Percentiles rank a stretch among this genome's conserved stretches.
Conservation (phyloP, 495 filamentous ascomycete species). For the Podospora tetraspora region DNA sequence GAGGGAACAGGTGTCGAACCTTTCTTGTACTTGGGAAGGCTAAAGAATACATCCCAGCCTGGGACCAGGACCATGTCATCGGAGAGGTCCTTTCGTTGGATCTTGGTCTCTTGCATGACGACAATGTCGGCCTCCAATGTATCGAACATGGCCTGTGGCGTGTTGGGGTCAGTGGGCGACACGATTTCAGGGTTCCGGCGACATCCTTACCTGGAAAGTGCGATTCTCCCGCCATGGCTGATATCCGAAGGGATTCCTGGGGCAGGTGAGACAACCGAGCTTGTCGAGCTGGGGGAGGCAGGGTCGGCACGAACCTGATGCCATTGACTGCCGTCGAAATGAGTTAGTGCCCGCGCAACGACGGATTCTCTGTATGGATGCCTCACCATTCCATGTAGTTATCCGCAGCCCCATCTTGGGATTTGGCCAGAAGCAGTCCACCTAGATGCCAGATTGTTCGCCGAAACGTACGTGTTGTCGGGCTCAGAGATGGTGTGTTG, state of each 20-base stretch:
- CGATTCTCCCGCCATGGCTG: constrained; percentile 87
- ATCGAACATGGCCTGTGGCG: constrained; percentile 77
- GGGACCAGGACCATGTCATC: constrained; percentile 96
- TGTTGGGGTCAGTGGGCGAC: constrained; percentile 1
- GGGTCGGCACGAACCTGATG: constrained; percentile 59
- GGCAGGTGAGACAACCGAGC: constrained; percentile 7
- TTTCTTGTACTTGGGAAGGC: constrained; percentile 87
- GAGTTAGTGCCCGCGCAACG: constrained; percentile 20
- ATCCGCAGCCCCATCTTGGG: constrained; percentile 66
- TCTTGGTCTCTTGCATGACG: constrained; percentile 93
- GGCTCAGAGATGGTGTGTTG: background rate
- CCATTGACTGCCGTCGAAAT: constrained; percentile 65
- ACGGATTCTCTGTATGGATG: background rate
- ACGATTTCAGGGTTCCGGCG: background rate
- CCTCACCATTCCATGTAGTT: constrained; percentile 84
- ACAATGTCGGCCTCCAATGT: constrained; percentile 90
- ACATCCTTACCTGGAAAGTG: constrained; percentile 63
- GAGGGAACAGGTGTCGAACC: constrained; percentile 45
- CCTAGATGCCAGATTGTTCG: background rate
- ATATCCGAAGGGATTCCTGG: constrained; percentile 87
- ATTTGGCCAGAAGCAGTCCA: background rate
- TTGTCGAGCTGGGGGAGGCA: background rate
- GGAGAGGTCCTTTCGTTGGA: constrained; percentile 84
- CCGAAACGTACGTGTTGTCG: background rate
- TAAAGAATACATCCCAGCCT: constrained; percentile 97